Base-by-base conservation (phyloP, 2,329 filamentous ascomycete species). In the Mycosphaerella arachidis region DNA sequence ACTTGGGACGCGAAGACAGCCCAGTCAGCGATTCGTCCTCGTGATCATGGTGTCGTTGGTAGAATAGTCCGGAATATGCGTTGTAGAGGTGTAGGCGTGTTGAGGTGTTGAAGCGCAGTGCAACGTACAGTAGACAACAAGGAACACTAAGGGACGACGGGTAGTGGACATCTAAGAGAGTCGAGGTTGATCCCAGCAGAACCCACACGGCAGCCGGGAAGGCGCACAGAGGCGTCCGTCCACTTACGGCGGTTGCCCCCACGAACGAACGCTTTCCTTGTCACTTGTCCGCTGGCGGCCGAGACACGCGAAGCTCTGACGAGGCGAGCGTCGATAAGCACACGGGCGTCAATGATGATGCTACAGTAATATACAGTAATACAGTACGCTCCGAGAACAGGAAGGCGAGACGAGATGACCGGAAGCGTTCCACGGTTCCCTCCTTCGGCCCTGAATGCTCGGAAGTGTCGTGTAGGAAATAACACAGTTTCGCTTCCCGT, bases 11-110 rank as follows among this genome's bases (percentile, higher is more conserved):
- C 58, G 33, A 33, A 56, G 46, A 30, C 29, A 48, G 24, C 48
- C n/a, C 33, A 12, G 30, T 54, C 43, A 62, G 55, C 60, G 53
- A 16, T n/a, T 56, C 45, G 53, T 54, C 53, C 45, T 59, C 52
- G 33, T 55, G 8, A 20, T 43, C 57, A 59, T 59, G 13, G 24
- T 40, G 29, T 20, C n/a, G 8, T 40, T 8, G 27, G 50, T 13
- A 52, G 31, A 18, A 37, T 35, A 18, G 51, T n/a, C 30, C 30
- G 13, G 20, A 27, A 24, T 3, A 31, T 51, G 31, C 35, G 8
- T 40, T 33, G 56, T 53, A 12, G 40, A 33, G 30, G 30, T 30
- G 33, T 24, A 45, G 48, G 40, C 24, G 53, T 55, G 10, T 35
- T 35, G 27, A n/a, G 35, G 20, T 16, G n/a, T 24, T 12, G 24